Conservation (phyloP, 108 stramenopile species). For the Skeletonema potamos region DNA sequence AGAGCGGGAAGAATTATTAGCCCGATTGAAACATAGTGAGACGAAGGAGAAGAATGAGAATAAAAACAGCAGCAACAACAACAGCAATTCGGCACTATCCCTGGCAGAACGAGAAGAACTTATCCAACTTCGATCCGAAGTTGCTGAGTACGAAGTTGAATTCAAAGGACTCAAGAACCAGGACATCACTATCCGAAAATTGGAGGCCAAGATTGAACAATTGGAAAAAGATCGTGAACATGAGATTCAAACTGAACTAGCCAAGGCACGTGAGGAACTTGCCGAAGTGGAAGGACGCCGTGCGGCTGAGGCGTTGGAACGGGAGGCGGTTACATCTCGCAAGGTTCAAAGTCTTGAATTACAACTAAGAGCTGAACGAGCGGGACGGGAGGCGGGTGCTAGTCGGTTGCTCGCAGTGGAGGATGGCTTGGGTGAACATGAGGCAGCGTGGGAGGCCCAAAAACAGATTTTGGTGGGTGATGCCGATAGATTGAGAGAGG, state of each 20-base stretch:
- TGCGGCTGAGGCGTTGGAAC: constrained; percentile 81
- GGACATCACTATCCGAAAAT: constrained; percentile 88
- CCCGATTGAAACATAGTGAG: constrained; percentile 7
- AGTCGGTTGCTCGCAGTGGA: constrained; percentile 73
- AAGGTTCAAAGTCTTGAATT: constrained; percentile 72
- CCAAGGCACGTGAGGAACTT: constrained; percentile 75
- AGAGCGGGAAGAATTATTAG: constrained; percentile 43
- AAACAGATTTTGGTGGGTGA: constrained; percentile 82
- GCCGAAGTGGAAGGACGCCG: constrained; percentile 82
- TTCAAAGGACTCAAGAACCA: constrained; percentile 89
- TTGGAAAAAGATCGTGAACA: constrained; percentile 68
- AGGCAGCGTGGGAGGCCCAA: constrained; percentile 90
- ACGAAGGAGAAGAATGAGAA: neutral
- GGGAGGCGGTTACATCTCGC: constrained; percentile 82
- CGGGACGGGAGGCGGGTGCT: constrained; percentile 80
- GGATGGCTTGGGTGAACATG: constrained; percentile 79
- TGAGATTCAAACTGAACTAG: constrained; percentile 60
- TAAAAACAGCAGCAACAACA: neutral
- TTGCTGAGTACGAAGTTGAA: constrained; percentile 91
- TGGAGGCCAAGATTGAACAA: constrained; percentile 79
- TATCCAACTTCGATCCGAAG: constrained; percentile 75
- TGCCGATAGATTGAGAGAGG: constrained; percentile 73
- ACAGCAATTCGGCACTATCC: constrained; percentile 12
- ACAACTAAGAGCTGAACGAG: constrained; percentile 81
- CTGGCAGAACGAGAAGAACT: constrained; percentile 78